Evolutionary conservation across 1,284 basidiomycete genomes (phyloP), one percentile per base, ranked within the genome.

Genomic region (Crucibulum parvulum): DNA sequence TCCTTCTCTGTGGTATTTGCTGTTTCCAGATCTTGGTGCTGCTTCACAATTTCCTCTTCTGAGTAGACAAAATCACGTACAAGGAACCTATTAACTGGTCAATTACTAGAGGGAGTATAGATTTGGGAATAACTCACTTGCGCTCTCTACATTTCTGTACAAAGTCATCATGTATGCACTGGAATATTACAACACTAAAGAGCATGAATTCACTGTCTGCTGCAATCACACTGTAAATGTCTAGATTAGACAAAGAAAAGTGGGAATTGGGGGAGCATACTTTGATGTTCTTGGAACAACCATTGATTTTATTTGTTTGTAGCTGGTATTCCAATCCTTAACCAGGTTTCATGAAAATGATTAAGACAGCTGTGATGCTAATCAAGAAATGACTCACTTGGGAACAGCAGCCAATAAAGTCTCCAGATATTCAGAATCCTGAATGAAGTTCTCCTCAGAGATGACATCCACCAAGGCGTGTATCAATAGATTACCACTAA

Each of bases 51-150:
- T 57, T 91, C 88, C 43, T 90, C 88, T 72, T 96, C 93, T 46
- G 97, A 94, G 76, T 87, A 99, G n/a, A 85, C 85, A 74, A 99
- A 99, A 66, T 99, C 98, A 34, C 98, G 90, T 8, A 96, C 88
- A 60, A 95, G 90, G 80, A 95, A 99, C 72, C 94, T 79, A 55
- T 7, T 36, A 37, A 56, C 43, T 24, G 41, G 52, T 16, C 48
- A 18, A 53, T 56, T 63, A 62, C 57, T 43, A 45, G 45, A 59
- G 65, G 58, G 56, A 53, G 53, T 35, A 52, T 16, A 34, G 31
- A 10, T 7, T 39, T 43, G 15, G 6, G 11, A 11, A 43, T 6
- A 46, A 35, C 80, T 65, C 63, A 96, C 94, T 98, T 99, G 80
- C 94, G 91, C 76, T 99, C 98, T 64, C 98, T 84, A 72, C 95